Base-by-base conservation (phyloP, 306 rosid species). In the Corylus americana region DNA sequence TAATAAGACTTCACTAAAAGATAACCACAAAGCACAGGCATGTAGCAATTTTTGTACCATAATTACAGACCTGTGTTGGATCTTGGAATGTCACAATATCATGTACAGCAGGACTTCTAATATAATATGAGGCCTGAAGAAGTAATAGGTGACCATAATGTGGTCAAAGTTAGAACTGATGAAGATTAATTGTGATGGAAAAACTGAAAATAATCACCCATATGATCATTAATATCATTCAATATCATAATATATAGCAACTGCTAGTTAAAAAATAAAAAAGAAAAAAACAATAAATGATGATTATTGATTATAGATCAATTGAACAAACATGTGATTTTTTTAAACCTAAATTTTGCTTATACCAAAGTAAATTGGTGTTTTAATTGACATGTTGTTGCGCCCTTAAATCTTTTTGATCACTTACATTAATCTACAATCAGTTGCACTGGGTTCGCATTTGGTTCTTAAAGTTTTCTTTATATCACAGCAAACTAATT, bases 41-140 rank as follows among this genome's bases (percentile, higher is more conserved):
- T 77, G 83, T 73, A 70, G 78, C 70, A 45, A 74, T 68, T 58
- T 75, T 37, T 71, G 66, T 70, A 77, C 53, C 53, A 64, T n/a
- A 47, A 61, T 45, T 78, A 81, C 85, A 76, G 79, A 94, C 98
- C 95, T 91, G 83, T 16, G 93, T 90, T 81, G 97, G 97, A 86
- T 90, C 91, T 76, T 57, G 77, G 83, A 94, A 94, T 78, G 92
- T 90, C 67, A 94, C 86, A 72, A 94, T 86, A 48, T 92, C 97
- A 49, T 80, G 77, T 70, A 91, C 58, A 35, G 93, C 91, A 70
- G 97, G 97, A 74, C 80, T 87, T 87, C 87, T 83, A 79, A 94
- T 29, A 76, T 86, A 90, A 84, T 80, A 92, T 45, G 95, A 90
- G 62, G 88, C 98, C 98, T 92, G 85, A 45, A 74, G 35, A 89